A percentile compares a stretch with the other conserved stretches of the same genome.
Evolutionary conservation across 2,329 filamentous ascomycete species (phyloP).

Genomic region (Furcasterigmium furcatum): DNA sequence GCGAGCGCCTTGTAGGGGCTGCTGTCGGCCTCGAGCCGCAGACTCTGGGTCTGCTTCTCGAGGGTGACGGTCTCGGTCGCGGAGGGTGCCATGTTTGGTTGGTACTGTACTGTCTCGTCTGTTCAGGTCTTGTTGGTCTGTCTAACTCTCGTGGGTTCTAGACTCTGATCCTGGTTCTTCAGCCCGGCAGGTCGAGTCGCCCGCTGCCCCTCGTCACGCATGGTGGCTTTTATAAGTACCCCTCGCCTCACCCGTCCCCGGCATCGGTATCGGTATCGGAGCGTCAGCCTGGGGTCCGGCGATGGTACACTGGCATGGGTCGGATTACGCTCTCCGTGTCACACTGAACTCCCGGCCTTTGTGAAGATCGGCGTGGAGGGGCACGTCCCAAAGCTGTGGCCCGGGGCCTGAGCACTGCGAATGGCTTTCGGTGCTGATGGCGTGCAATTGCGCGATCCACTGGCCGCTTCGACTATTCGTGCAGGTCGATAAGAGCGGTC

Average conservation of each 20-base stretch:
- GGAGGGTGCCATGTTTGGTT: slow-evolving; percentile 27
- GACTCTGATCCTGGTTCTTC: too few relatives aligned
- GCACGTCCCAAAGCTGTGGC: too few relatives aligned
- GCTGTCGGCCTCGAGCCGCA: slow-evolving; percentile 28
- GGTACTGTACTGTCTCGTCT: background rate
- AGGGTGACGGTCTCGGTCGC: slow-evolving; percentile 24
- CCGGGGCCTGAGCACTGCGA: background rate
- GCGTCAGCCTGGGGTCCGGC: background rate
- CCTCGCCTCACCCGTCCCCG: background rate
- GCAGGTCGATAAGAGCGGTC: background rate
- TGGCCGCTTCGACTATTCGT: background rate
- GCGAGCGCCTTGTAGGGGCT: slow-evolving; percentile 25
- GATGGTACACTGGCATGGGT: background rate
- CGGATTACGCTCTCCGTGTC: background rate
- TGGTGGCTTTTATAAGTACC: background rate
- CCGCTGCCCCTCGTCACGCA: background rate
- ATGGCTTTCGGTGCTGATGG: background rate
- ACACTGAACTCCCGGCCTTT: too few relatives aligned
- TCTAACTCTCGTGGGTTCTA: background rate
- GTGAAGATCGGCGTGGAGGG: too few relatives aligned
- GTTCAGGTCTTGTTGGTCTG: background rate
- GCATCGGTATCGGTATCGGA: background rate
- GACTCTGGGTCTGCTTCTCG: slow-evolving; percentile 15
- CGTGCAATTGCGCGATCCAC: background rate
- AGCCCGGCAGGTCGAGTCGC: too few relatives aligned